Percentiles rank a stretch among this genome's conserved stretches.
Conservation (phyloP, 257 asterid species). For the Gynochthodes officinalis region DNA sequence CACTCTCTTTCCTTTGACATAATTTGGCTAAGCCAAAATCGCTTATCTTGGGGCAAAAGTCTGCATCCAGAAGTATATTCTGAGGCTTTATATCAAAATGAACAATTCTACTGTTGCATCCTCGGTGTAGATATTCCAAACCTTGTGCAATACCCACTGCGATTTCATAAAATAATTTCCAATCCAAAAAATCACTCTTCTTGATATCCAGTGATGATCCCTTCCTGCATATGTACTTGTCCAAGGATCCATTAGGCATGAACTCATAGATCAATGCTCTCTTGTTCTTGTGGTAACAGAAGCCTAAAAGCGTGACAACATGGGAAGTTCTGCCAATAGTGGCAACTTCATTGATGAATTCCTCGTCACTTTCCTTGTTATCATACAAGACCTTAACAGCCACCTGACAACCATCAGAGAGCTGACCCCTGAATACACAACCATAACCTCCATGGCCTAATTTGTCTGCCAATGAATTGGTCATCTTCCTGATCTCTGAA, state of each 20-base stretch:
- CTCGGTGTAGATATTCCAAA: constrained; percentile 59
- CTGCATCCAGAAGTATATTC: constrained; percentile 61
- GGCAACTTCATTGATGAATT: constrained; percentile 56
- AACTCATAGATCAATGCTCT: constrained; percentile 51
- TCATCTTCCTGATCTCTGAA: constrained; percentile 39
- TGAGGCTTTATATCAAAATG: constrained; percentile 83
- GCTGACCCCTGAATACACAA: constrained; percentile 45
- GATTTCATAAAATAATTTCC: constrained; percentile 42
- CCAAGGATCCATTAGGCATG: constrained; percentile 62
- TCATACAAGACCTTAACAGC: constrained; percentile 50
- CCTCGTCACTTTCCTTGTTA: constrained; percentile 34
- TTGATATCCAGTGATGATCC: too few relatives aligned
- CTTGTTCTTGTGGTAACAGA: constrained; percentile 31
- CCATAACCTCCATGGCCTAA: constrained; percentile 58
- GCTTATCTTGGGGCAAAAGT: constrained; percentile 59
- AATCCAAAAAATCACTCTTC: constrained; percentile 21
- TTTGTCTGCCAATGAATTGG: constrained; percentile 36
- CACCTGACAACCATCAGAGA: constrained; percentile 42
- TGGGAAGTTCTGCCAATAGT: constrained; percentile 61
- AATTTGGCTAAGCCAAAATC: constrained; percentile 70
- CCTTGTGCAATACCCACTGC: constrained; percentile 63
- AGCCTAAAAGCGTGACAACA: constrained; percentile 58
- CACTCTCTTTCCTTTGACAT: constrained; percentile 43
- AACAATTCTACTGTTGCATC: constrained; percentile 59
- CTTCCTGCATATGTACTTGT: constrained; percentile 39